Evolutionary conservation across 139 green algal genomes (phyloP).

Genomic region (Pseudopediastrum boryanum): DNA sequence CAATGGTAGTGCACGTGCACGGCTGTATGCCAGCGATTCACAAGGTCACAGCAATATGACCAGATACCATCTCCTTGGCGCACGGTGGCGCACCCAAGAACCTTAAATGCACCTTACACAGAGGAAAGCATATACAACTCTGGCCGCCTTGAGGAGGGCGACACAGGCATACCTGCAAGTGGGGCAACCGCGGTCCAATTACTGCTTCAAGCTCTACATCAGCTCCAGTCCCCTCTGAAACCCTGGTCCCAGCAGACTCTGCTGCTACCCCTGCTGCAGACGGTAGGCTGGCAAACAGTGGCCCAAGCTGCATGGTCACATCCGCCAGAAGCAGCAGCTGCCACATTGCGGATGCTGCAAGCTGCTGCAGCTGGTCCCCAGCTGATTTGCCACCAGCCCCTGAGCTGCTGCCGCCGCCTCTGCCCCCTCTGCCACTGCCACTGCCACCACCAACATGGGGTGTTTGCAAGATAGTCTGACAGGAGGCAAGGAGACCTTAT

Average conservation of each 20-base stretch:
- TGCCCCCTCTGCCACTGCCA: neutral
- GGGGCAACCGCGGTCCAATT: constrained; percentile 7
- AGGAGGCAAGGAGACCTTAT: too few relatives aligned
- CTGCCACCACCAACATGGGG: constrained; percentile 10
- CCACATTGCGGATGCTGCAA: constrained; percentile 36
- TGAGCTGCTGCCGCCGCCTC: neutral
- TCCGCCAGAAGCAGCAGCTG: constrained; percentile 32
- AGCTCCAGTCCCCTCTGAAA: neutral
- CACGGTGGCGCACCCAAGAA: too few relatives aligned
- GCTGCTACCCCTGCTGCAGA: constrained; percentile 18
- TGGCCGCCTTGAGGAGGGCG: too few relatives aligned
- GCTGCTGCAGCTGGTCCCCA: constrained; percentile 33
- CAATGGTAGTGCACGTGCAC: too few relatives aligned
- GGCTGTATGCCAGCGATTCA: too few relatives aligned
- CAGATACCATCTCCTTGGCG: too few relatives aligned
- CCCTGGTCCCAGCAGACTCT: neutral
- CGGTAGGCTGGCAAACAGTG: constrained; percentile 28
- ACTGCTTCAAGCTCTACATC: constrained; percentile 1
- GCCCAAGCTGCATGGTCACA: constrained; percentile 30
- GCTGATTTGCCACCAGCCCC: constrained; percentile 7
- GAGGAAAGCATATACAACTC: too few relatives aligned
- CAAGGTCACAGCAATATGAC: too few relatives aligned
- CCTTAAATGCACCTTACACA: too few relatives aligned
- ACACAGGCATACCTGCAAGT: too few relatives aligned
- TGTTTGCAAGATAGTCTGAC: too few relatives aligned